phyloP scores from a whole-genome alignment of 768 basidiomycete species.

The Russula abietina region DNA sequence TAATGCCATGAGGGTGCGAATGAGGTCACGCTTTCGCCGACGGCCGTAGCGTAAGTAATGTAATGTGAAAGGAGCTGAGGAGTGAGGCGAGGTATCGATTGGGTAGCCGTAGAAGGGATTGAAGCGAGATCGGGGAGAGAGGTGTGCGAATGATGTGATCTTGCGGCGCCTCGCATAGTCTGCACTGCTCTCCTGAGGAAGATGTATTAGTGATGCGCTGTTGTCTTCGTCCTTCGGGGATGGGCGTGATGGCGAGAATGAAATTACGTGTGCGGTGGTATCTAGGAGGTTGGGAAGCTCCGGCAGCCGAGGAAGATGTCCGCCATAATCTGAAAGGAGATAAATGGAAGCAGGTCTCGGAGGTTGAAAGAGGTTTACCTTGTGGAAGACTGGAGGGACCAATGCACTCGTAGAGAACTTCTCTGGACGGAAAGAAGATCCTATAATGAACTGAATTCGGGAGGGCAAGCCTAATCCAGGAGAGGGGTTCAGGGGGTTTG shows the following conservation, averaged over 20 bases:
- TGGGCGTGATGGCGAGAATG: constrained; percentile 9
- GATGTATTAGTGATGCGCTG: constrained; percentile 1
- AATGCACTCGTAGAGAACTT: constrained; percentile 53
- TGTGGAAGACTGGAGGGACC: constrained; percentile 47
- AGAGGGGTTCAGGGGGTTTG: neutral
- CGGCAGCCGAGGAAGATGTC: constrained; percentile 47
- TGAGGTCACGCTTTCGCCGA: constrained; percentile 61
- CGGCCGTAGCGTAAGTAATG: constrained; percentile 53
- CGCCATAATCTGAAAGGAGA: constrained; percentile 56
- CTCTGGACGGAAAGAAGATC: constrained; percentile 57
- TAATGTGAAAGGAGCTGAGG: constrained; percentile 33
- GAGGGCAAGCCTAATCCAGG: constrained; percentile 47
- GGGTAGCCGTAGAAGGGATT: constrained; percentile 81
- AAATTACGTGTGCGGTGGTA: neutral
- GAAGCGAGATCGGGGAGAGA: constrained; percentile 52
- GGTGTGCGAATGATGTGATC: constrained; percentile 19
- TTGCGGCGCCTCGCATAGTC: constrained; percentile 4
- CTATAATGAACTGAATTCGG: constrained; percentile 54
- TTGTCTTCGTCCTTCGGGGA: constrained; percentile 4
- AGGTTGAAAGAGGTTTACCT: constrained; percentile 38
- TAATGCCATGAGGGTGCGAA: constrained; percentile 52
- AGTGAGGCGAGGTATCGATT: constrained; percentile 29
- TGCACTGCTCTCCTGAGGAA: neutral
- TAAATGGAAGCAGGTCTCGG: constrained; percentile 23
- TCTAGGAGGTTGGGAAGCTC: constrained; percentile 39